A percentile compares a stretch with the other conserved stretches of the same genome.
These are phyloP conservation scores for Berkeleyomyces basicola DNA, from an alignment of 2,329 filamentous ascomycete species.

Conservation along the genomic window DNA sequence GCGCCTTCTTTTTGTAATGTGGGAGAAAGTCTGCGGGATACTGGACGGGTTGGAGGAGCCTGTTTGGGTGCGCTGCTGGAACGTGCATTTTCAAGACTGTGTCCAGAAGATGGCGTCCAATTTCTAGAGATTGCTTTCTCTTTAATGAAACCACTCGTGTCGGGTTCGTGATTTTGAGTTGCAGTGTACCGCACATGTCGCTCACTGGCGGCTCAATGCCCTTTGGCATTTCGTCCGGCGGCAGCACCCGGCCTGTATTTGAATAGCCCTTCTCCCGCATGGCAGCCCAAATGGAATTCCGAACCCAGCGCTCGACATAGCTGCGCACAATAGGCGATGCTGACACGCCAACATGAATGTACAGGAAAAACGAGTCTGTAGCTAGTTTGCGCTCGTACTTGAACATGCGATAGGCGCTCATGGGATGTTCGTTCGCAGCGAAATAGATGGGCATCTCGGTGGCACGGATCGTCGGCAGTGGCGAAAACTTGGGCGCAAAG, in stretches of 20 bases:
- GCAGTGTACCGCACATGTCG: slow-evolving; percentile 11
- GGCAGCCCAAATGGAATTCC: slow-evolving; percentile 10
- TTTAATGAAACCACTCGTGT: neutral
- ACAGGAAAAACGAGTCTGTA: slow-evolving; percentile 12
- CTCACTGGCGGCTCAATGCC: neutral
- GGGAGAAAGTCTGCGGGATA: slow-evolving; percentile 9
- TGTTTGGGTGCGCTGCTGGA: neutral
- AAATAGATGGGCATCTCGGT: slow-evolving; percentile 13
- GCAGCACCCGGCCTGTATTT: slow-evolving; percentile 8
- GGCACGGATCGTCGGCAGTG: slow-evolving; percentile 2
- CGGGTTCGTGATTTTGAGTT: slow-evolving; percentile 7
- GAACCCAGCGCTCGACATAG: slow-evolving; percentile 12
- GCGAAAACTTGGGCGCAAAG: slow-evolving; percentile 6
- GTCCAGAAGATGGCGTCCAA: slow-evolving; percentile 8
- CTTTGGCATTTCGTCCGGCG: neutral
- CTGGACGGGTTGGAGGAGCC: slow-evolving; percentile 4
- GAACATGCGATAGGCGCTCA: slow-evolving; percentile 12
- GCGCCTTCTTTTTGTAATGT: slow-evolving; percentile 8
- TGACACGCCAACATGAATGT: slow-evolving; percentile 9
- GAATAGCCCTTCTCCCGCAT: slow-evolving; percentile 11
- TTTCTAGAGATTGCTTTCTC: neutral
- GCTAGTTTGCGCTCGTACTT: slow-evolving; percentile 12
- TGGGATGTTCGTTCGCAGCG: slow-evolving; percentile 5
- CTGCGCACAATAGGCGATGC: slow-evolving; percentile 12
- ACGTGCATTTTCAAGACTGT: neutral